These are phyloP conservation scores for Apiotrichum montevideense DNA, from an alignment of 1,284 basidiomycete species.

Conservation along the genomic window DNA sequence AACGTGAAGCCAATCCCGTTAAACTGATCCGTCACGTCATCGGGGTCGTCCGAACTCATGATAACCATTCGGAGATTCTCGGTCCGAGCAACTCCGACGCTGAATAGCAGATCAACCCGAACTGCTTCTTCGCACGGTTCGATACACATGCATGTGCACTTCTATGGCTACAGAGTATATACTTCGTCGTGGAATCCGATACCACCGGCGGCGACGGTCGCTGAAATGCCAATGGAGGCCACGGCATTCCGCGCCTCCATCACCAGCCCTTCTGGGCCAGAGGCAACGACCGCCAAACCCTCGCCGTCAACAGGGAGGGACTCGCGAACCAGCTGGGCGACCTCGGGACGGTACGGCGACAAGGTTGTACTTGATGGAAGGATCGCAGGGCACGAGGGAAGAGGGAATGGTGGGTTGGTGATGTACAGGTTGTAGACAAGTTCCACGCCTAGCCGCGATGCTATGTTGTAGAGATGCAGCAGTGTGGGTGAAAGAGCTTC, in stretches of 20 bases:
- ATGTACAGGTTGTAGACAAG: conserved; percentile 33
- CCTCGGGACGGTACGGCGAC: conserved; percentile 31
- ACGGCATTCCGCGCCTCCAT: conserved; percentile 39
- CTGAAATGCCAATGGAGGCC: conserved; percentile 23
- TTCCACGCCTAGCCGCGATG: conserved; percentile 15
- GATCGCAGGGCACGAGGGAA: conserved; percentile 14
- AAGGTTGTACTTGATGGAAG: conserved; percentile 25
- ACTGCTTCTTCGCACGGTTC: no score
- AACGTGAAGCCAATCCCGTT: no score
- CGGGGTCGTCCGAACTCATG: no score
- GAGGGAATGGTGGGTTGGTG: conserved; percentile 30
- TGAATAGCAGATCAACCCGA: no score
- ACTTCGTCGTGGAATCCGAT: conserved; percentile 38
- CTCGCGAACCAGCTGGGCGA: conserved; percentile 34
- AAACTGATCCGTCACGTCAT: no score
- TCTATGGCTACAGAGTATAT: conserved; percentile 27
- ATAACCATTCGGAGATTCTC: no score
- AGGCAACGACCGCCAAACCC: conserved; percentile 39
- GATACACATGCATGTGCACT: background rate
- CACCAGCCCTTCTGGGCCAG: conserved; percentile 40
- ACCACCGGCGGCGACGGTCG: conserved; percentile 31
- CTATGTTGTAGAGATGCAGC: conserved; percentile 21
- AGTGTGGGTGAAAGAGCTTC: conserved; percentile 34
- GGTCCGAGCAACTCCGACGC: no score
- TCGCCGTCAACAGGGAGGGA: conserved; percentile 20